These are phyloP conservation scores for Penicillium desertorum DNA, from an alignment of 495 filamentous ascomycete genomes.

Conservation along the genomic window DNA sequence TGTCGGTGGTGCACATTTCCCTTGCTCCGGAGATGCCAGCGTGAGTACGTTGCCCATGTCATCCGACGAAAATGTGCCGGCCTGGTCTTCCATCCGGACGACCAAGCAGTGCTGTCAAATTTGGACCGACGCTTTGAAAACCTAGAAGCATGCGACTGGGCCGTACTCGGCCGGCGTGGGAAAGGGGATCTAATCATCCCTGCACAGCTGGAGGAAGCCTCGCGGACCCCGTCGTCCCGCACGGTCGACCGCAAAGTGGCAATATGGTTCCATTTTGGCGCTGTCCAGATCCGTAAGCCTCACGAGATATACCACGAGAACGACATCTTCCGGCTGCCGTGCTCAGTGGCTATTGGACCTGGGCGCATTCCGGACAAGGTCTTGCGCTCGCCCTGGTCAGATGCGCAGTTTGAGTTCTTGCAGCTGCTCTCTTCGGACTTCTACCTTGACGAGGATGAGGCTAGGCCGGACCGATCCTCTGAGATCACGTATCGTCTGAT, in stretches of 20 bases:
- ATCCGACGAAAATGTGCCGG: slow-evolving; percentile 29
- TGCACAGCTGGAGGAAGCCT: slow-evolving; percentile 9
- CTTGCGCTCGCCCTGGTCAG: slow-evolving; percentile 45
- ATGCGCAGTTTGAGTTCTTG: slow-evolving; percentile 43
- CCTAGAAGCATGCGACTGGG: slow-evolving; percentile 20
- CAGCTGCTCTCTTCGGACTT: slow-evolving; percentile 34
- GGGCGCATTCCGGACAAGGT: slow-evolving; percentile 44
- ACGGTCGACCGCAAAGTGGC: slow-evolving; percentile 29
- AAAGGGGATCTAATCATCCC: slow-evolving; percentile 37
- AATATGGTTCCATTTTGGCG: slow-evolving; percentile 42
- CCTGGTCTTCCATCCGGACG: slow-evolving; percentile 28
- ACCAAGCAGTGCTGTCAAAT: slow-evolving; percentile 18
- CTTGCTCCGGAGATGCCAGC: slow-evolving; percentile 42
- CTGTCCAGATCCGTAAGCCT: slow-evolving; percentile 33
- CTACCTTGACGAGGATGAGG: slow-evolving; percentile 38
- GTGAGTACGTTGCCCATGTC: slow-evolving; percentile 38
- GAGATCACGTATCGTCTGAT: slow-evolving; percentile 31
- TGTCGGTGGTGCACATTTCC: slow-evolving; percentile 49
- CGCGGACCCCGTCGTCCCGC: slow-evolving; percentile 7
- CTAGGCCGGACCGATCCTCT: slow-evolving; percentile 12
- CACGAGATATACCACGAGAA: slow-evolving; percentile 25
- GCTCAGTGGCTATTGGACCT: slow-evolving; percentile 15
- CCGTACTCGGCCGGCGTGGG: slow-evolving; percentile 21
- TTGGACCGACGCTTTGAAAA: slow-evolving; percentile 26
- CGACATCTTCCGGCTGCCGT: slow-evolving; percentile 39